phyloP scores from a whole-genome alignment of 2,329 filamentous ascomycete genomes.

The Diplodia scrobiculata region DNA sequence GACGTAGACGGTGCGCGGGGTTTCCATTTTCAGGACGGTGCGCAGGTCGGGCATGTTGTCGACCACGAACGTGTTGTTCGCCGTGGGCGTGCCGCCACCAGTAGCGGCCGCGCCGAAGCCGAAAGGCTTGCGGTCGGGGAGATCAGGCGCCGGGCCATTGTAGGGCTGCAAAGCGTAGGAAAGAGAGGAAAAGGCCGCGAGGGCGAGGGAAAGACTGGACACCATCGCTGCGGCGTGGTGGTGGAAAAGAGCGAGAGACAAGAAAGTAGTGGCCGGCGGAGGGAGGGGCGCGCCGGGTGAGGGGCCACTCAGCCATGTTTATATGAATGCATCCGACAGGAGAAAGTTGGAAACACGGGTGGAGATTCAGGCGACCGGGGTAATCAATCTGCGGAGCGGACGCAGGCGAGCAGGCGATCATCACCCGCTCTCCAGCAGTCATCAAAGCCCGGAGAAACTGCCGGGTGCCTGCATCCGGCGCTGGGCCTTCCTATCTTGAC shows the following conservation, averaged over 20 bases:
- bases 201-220: slow-evolving; percentile 1
- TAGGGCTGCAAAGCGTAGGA: slow-evolving; percentile 13
- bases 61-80: slow-evolving; percentile 20
- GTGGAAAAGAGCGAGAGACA: background rate
- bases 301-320: slow-evolving; percentile 5
- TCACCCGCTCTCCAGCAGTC: slow-evolving; percentile 14
- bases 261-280: background rate
- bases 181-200: slow-evolving; percentile 4
- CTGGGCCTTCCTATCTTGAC: no score
- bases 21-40: slow-evolving; percentile 16
- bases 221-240: background rate
- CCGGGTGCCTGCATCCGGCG: background rate
- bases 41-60: slow-evolving; percentile 27
- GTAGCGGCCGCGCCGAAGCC: slow-evolving; percentile 22
- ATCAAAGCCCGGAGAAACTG: slow-evolving; percentile 22
- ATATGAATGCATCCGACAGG: background rate
- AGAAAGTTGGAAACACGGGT: background rate
- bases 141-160: slow-evolving; percentile 11
- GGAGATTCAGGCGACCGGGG: slow-evolving; percentile 6
- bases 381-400: slow-evolving; percentile 9
- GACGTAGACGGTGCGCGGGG: slow-evolving; percentile 20
- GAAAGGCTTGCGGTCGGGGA: slow-evolving; percentile 10
- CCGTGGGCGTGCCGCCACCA: slow-evolving; percentile 11
- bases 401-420: slow-evolving; percentile 13
- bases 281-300: background rate